Base-by-base conservation (phyloP, 1,284 basidiomycete species). In the Boletus semigastroideus region DNA sequence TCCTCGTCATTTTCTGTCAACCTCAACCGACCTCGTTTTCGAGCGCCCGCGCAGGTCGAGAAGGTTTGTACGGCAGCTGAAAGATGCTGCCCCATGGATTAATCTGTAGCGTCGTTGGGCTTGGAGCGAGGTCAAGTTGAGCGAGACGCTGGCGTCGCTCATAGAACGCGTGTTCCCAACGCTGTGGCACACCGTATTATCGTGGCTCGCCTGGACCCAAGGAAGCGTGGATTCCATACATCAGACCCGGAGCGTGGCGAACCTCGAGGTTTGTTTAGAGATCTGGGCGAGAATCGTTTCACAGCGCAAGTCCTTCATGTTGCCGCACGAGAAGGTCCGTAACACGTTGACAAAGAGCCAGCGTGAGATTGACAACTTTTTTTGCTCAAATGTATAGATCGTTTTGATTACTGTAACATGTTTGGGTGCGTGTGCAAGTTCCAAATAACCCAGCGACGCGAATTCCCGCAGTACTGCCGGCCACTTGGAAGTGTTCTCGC, bases 1-100 rank as follows among this genome's bases (percentile, higher is more conserved):
- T 62, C 61, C 30, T 58, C 64, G 34, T 62, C 61, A 11, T 0
- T 12, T 7, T 46, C 57, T 14, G 51, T 37, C 38, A 62, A 25
- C 42, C 60, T 55, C 13, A 63, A 16, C 7, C 30, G 49, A 13
- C 60, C 57, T 11, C 48, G 43, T 37, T 44, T 47, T 25, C 41
- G 48, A 13, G 7, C 16, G n/a, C 50, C 31, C 1, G 12, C 4
- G 7, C 58, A 38, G 22, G 16, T 5, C 27, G 46, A 53, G 42
- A 61, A 25, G 13, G 37, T 62, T 14, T 4, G 22, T 5, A n/a
- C 9, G 33, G 42, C 5, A 4, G 43, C 43, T 28, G 60, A 62
- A 36, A 49, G 1, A 31, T 52, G 36, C 31, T 64, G 59, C 11
- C 48, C 60, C 60, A 62, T 62, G 34, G 22, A 36, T 52, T 20